Evolutionary conservation across 2,329 filamentous ascomycete genomes (phyloP), one percentile per base, ranked within the genome.

Genomic region (Neophaeococcomyces aloes): DNA sequence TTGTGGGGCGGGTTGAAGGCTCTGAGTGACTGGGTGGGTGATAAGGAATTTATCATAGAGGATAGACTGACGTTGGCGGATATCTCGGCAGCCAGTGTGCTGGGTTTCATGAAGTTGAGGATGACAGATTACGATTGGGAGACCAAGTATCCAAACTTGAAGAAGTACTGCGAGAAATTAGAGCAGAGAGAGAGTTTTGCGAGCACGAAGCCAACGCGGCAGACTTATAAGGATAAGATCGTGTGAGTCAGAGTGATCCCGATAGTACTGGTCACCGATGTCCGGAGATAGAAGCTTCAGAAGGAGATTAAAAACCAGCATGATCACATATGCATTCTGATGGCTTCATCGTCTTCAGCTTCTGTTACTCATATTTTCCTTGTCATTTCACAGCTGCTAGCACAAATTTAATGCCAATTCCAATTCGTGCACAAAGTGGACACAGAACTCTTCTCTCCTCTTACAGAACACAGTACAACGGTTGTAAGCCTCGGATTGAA

Each of bases 151-250:
- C 59, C 62, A 7, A 47, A 52, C 8, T 40, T 65, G 18, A 55
- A 57, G 44, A 45, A 44, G 30, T 63, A 63, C 42, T 59, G 52
- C 48, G 53, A 60, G 32, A 42, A 42, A 2, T 41, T 64, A 39
- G 61, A 62, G 33, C 49, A 51, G 47, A 48, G 60, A 29, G 50
- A 58, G 44, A 57, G 53, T 38, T 64, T 65, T 40, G 53, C 51
- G 14, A 49, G 50, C 4, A 65, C 59, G 3, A 49, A 51, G 25
- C 62, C 62, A 2, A 49, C 40, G 18, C 52, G 57, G 17, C 61
- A 64, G 49, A 58, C 50, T 10, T 60, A 63, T 31, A 57, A 50
- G 27, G 62, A 65, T 51, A 50, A 54, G 41, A 54, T 65, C 42
- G 61, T 64, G 1, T 64, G 27, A 44, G 37, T 31, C 6, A 10